Percentiles rank a stretch among this genome's conserved stretches.
Conservation (phyloP, 768 basidiomycete genomes). For the Cubamyces sp. region DNA sequence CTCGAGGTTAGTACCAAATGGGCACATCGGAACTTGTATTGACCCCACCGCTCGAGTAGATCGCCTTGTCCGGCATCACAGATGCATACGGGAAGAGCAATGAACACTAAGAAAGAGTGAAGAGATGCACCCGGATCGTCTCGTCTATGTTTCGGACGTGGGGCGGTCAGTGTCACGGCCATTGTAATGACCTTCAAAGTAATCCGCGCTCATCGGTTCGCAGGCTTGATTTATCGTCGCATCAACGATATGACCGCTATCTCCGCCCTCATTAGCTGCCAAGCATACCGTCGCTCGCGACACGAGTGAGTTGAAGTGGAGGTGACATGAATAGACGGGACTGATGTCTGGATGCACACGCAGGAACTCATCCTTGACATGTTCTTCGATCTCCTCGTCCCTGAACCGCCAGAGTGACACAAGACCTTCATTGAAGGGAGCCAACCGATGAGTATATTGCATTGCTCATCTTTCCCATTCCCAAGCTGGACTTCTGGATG, state of each 20-base stretch:
- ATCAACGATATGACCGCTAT: slow-evolving; percentile 88
- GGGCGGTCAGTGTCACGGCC: slow-evolving; percentile 68
- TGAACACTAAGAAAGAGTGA: slow-evolving; percentile 80
- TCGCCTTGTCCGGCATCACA: slow-evolving; percentile 86
- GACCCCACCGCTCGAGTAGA: slow-evolving; percentile 45
- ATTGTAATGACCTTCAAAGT: not conserved
- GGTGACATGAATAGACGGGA: not conserved
- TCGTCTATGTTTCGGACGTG: slow-evolving; percentile 87
- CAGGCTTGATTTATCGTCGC: slow-evolving; percentile 91
- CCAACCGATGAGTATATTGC: slow-evolving; percentile 93
- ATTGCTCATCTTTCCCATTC: slow-evolving; percentile 82
- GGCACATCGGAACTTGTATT: not conserved
- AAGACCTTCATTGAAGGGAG: slow-evolving; percentile 90
- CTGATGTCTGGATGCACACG: slow-evolving; percentile 5
- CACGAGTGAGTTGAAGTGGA: slow-evolving; percentile 58
- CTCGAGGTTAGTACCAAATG: slow-evolving; percentile 72
- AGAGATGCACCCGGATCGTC: slow-evolving; percentile 76
- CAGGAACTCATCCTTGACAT: slow-evolving; percentile 94
- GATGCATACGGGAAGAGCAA: slow-evolving; percentile 88
- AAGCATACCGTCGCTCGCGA: slow-evolving; percentile 84
- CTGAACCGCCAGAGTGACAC: slow-evolving; percentile 92
- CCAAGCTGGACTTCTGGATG: slow-evolving; percentile 88
- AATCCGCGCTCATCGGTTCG: not conserved
- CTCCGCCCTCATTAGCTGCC: slow-evolving; percentile 82
- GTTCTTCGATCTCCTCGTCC: slow-evolving; percentile 91